Base-by-base conservation (phyloP, 768 basidiomycete genomes). In the Tephrocybe rancida region DNA sequence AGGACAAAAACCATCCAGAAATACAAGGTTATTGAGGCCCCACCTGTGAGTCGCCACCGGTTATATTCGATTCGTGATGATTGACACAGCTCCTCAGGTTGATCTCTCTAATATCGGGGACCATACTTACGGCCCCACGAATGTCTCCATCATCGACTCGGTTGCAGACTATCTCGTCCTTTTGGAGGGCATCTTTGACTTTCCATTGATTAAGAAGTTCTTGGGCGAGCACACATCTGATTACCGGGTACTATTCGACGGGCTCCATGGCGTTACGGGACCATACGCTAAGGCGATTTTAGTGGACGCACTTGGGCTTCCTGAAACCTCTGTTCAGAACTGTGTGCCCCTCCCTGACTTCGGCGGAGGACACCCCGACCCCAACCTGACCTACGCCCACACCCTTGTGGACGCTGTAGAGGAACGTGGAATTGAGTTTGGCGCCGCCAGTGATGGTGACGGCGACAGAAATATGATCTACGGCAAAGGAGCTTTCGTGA, bases 381-480 rank as follows among this genome's bases (percentile, higher is more conserved):
- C 97, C 26, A 99, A 99, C 78, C 74, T 99, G 64, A 98, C 95
- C 7, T 99, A 98, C 71, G 97, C 97, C 1, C 92, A 95, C 73
- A 79, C 85, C 13, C 88, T 99, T 47, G 97, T 99, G 32, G 90
- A 95, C 55, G 87, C 77, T 16, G 97, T 99, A 39, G 97, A 99
- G 75, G 77, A 79, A 66, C 78, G 89, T 35, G 78, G 84, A 52
- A 95, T 98, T 61, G 80, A 83, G 39, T 98, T 99, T 63, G 97
- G 97, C 50, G 97, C 97, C 27, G 97, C 97, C 7, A 91, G 88
- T 57, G 97, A 99, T 67, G 97, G 97, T 25, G 97, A 98, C 62
- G 96, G 97, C 35, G 97, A 98, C 70, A 77, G 97, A 58, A 98
- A 99, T 79, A 98, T 99, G 97, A 98, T 99, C 67, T 99, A 99